phyloP scores from a whole-genome alignment of 1,284 basidiomycete species.

The Mycena citricolor region DNA sequence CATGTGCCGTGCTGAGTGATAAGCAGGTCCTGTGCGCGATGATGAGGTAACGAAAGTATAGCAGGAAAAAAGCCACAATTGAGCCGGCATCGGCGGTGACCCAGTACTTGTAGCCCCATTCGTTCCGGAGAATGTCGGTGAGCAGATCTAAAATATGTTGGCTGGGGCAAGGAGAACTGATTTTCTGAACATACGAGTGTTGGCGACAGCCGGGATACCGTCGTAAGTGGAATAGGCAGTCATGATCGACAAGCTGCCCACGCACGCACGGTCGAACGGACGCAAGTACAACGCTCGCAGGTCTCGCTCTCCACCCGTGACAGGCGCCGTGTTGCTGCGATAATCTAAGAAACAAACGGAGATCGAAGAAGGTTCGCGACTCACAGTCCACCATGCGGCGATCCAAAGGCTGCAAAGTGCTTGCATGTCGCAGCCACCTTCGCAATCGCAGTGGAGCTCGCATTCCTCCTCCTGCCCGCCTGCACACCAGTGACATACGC shows the following conservation, averaged over 20 bases:
- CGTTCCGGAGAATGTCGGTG: constrained; percentile 59
- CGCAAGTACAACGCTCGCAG: constrained; percentile 58
- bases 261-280: constrained; percentile 63
- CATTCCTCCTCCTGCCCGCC: constrained; percentile 53
- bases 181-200: constrained; percentile 45
- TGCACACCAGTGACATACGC: constrained; percentile 66
- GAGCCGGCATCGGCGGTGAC: constrained; percentile 60
- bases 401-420: constrained; percentile 70
- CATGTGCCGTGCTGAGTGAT: constrained; percentile 57
- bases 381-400: constrained; percentile 66
- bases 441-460: constrained; percentile 46
- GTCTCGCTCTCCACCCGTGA: constrained; percentile 66
- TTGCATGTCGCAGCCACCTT: constrained; percentile 70
- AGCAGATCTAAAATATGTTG: constrained; percentile 43
- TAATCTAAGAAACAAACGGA: too few species aligned
- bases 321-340: constrained; percentile 59
- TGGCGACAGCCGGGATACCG: constrained; percentile 60
- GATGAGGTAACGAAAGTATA: background rate
- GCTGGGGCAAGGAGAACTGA: constrained; percentile 9
- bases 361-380: constrained; percentile 32
- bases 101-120: constrained; percentile 67
- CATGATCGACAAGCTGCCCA: constrained; percentile 64
- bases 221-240: constrained; percentile 71
- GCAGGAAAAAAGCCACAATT: constrained; percentile 21
- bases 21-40: constrained; percentile 49